These are phyloP conservation scores for Boletus tylopilopsis DNA, from an alignment of 768 basidiomycete genomes.

Conservation along the genomic window DNA sequence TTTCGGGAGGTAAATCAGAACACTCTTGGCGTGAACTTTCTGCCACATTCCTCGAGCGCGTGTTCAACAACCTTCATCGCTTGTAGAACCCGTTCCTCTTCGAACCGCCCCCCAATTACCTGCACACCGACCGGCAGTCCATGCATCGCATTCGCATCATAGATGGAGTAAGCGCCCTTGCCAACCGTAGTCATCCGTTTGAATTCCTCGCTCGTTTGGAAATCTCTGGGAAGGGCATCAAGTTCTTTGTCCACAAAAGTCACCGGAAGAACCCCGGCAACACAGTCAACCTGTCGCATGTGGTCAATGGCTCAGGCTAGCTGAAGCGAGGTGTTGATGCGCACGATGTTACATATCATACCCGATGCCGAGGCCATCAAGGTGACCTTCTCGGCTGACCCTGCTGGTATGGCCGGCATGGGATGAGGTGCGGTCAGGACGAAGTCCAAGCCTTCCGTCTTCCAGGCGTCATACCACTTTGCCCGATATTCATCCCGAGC, in stretches of 20 bases:
- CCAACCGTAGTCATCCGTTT: slow-evolving; percentile 42
- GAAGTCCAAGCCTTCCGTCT: slow-evolving; percentile 38
- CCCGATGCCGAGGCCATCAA: slow-evolving; percentile 31
- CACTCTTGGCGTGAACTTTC: slow-evolving; percentile 19
- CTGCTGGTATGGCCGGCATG: slow-evolving; percentile 36
- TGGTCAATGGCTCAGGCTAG: background rate
- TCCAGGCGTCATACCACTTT: slow-evolving; percentile 38
- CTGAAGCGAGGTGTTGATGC: slow-evolving; percentile 11
- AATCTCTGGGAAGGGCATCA: slow-evolving; percentile 37
- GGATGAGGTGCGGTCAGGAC: slow-evolving; percentile 38
- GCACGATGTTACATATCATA: slow-evolving; percentile 44
- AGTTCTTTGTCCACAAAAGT: slow-evolving; percentile 44
- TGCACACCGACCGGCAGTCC: slow-evolving; percentile 69
- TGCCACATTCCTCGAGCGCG: slow-evolving; percentile 21
- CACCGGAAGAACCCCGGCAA: slow-evolving; percentile 59
- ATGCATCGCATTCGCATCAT: slow-evolving; percentile 60
- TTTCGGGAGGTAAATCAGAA: slow-evolving; percentile 13
- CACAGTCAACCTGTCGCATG: slow-evolving; percentile 44
- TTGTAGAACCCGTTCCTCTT: slow-evolving; percentile 71
- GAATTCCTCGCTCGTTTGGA: slow-evolving; percentile 23
- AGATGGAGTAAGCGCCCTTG: slow-evolving; percentile 45
- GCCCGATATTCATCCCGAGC: slow-evolving; percentile 23
- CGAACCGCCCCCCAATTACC: slow-evolving; percentile 55
- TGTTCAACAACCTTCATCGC: slow-evolving; percentile 60
- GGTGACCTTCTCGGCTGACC: slow-evolving; percentile 32